Base-by-base conservation (phyloP, 2,329 filamentous ascomycete genomes). In the Aureobasidium subglaciale region DNA sequence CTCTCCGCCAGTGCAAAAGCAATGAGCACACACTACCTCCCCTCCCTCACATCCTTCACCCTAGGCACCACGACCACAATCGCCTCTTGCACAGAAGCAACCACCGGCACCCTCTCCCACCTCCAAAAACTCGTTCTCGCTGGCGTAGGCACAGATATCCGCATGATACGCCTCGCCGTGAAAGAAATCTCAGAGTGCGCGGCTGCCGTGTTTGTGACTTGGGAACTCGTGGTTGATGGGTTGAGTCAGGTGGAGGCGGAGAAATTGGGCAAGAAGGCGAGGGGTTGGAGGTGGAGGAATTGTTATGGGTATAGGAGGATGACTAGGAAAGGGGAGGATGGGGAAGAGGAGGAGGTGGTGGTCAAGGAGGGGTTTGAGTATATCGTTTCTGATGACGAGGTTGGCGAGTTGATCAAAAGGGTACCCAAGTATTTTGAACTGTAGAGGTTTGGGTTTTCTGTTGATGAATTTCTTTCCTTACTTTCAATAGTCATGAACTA, bases 1-100 rank as follows among this genome's bases (percentile, higher is more conserved):
- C 49, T 42, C 8, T 1, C 84, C n/a, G 32, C 20, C 7, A 5
- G 20, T 25, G 54, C 55, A 7, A 30, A 15, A 22, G 38, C 48
- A 27, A 55, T 59, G 20, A n/a, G 24, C 27, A 18, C 54, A 6
- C 57, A 59, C 48, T 59, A 59, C 54, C 20, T 42, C 0, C 37
- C 54, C 8, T 38, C n/a, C 13, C 52, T 56, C 20, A 43, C 29
- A n/a, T 41, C 46, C 1, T 53, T 53, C 8, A 53, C 49, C 42
- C 30, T 54, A 20, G 53, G 43, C 48, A 50, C 48, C 3, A 46
- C 35, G 8, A 40, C 55, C 48, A 25, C 25, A 4, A 4, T 56
- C 10, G 9, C 46, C 15, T 16, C 57, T 5, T 27, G 11, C 11
- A 13, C 27, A 6, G 42, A 54, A 29, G 32, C 57, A 2, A 4